Conservation (phyloP, 805 yeast species). For the Sugiyamaella mastotermitis region DNA sequence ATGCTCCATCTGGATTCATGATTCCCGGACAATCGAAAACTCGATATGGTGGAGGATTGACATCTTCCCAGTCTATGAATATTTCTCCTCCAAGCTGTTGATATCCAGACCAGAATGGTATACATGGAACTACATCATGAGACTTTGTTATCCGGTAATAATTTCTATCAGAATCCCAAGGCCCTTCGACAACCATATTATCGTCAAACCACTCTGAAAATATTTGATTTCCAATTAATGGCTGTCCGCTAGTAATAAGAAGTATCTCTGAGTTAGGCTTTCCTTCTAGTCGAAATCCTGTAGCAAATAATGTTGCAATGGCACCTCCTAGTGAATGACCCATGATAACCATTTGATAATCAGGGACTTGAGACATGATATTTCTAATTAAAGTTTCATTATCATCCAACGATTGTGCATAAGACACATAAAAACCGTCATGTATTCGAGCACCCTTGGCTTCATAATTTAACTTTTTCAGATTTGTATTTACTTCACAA, state of each 20-base stretch:
- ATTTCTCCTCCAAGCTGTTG: slow-evolving; percentile 11
- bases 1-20: too few species aligned
- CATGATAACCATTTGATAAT: slow-evolving; percentile 44
- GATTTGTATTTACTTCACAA: too few species aligned
- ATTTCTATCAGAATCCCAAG: slow-evolving; percentile 8
- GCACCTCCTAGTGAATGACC: slow-evolving; percentile 82
- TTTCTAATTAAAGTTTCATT: not conserved
- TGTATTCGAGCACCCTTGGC: slow-evolving; percentile 5
- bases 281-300: slow-evolving; percentile 51
- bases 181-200: slow-evolving; percentile 1
- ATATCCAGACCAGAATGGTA: slow-evolving; percentile 12
- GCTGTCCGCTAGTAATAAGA: slow-evolving; percentile 56
- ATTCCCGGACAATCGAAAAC: not conserved
- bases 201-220: slow-evolving; percentile 48
- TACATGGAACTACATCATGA: slow-evolving; percentile 12
- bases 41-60: too few species aligned
- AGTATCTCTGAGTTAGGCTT: slow-evolving; percentile 36
- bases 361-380: slow-evolving; percentile 30
- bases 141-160: slow-evolving; percentile 13
- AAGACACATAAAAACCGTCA: slow-evolving; percentile 9
- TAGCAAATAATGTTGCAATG: slow-evolving; percentile 52
- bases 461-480: not conserved
- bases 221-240: slow-evolving; percentile 51
- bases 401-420: slow-evolving; percentile 1
- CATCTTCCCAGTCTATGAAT: slow-evolving; percentile 4